phyloP scores from a whole-genome alignment of 208 protist species.

The Strigomonas galati region DNA sequence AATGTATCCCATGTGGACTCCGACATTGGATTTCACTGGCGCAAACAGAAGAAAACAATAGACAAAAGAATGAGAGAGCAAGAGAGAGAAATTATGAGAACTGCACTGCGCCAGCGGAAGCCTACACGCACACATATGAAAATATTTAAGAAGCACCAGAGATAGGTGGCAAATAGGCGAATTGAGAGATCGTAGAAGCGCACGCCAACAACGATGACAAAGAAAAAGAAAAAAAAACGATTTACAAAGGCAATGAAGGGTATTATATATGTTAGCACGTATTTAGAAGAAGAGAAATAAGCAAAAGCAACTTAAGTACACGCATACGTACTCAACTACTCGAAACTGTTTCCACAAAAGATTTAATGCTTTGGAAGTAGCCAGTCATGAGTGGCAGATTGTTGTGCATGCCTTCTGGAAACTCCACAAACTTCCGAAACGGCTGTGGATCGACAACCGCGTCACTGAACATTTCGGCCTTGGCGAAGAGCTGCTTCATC shows the following conservation, averaged over 20 bases:
- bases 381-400: conserved; percentile 40
- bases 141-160: too few relatives aligned
- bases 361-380: conserved; percentile 55
- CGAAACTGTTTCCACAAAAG: conserved; percentile 46
- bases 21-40: neutral
- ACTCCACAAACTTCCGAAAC: conserved; percentile 55
- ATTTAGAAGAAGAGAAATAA: neutral
- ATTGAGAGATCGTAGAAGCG: too few relatives aligned
- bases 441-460: conserved; percentile 10
- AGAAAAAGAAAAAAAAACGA: neutral
- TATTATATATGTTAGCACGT: conserved; percentile 6
- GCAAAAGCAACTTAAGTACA: neutral
- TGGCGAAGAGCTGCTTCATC: conserved; percentile 68
- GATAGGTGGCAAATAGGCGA: too few relatives aligned
- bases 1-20: conserved; percentile 71
- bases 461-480: conserved; percentile 22
- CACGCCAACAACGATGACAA: neutral
- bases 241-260: neutral
- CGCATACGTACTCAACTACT: neutral
- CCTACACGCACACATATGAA: too few relatives aligned
- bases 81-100: conserved; percentile 12
- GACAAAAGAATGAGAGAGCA: neutral
- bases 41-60: conserved; percentile 12
- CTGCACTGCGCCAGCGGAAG: too few relatives aligned
- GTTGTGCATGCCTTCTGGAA: conserved; percentile 77